Evolutionary conservation across 1,139 yeast species (phyloP).

Genomic region (Kurtzmaniella natalensis): DNA sequence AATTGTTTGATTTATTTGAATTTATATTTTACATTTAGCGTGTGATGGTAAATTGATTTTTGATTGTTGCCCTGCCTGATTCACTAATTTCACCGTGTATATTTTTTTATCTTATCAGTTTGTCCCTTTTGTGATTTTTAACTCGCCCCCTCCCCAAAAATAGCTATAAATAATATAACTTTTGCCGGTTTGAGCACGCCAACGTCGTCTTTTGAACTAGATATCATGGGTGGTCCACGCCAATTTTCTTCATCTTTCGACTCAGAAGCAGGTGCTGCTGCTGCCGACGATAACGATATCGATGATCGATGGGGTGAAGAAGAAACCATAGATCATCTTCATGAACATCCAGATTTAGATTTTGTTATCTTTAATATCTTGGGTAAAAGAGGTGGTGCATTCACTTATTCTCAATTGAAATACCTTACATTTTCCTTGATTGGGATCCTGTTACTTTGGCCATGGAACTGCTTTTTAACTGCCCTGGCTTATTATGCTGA

Average conservation of each 20-base stretch:
- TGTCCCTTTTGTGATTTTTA: too few relatives aligned
- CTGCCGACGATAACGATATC: neutral
- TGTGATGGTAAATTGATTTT: too few relatives aligned
- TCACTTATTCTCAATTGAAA: constrained; percentile 37
- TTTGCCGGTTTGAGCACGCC: constrained; percentile 2
- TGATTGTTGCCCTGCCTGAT: too few relatives aligned
- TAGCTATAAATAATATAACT: too few relatives aligned
- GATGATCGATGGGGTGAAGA: constrained; percentile 11
- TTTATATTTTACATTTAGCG: too few relatives aligned
- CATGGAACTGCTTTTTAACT: constrained; percentile 90
- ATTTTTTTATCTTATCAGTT: too few relatives aligned
- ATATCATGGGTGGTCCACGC: constrained; percentile 1
- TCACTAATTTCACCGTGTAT: too few relatives aligned
- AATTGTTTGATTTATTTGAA: too few relatives aligned
- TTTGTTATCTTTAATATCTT: constrained; percentile 10
- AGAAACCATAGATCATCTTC: neutral
- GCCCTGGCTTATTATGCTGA: constrained; percentile 80
- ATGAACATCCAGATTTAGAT: constrained; percentile 4
- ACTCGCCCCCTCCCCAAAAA: too few relatives aligned
- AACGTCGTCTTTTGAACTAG: constrained; percentile 3
- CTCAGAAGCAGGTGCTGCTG: neutral
- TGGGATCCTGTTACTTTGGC: constrained; percentile 85
- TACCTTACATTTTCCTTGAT: constrained; percentile 64
- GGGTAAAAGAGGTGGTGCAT: constrained; percentile 9
- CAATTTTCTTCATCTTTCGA: neutral